These are phyloP conservation scores for Ogataea hybrid DNA, from an alignment of 1,139 yeast genomes.

Conservation along the genomic window DNA sequence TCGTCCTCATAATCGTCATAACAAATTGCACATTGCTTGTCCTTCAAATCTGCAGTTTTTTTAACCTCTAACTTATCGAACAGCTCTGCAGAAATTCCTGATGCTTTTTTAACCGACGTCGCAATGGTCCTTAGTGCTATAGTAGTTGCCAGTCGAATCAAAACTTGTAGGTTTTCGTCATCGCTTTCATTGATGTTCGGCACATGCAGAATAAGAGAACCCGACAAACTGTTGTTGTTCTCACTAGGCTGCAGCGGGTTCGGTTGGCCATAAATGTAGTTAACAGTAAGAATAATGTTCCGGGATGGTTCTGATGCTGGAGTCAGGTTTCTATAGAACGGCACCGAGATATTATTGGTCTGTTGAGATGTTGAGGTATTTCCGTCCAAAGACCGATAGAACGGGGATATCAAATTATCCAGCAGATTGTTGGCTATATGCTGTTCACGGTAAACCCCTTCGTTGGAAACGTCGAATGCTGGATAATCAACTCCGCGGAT, in stretches of 20 bases:
- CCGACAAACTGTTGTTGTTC: constrained; percentile 36
- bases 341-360: not conserved
- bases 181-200: constrained; percentile 61
- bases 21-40: constrained; percentile 60
- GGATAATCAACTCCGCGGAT: constrained; percentile 33
- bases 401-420: constrained; percentile 24
- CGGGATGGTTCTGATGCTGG: constrained; percentile 27
- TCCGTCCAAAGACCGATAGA: constrained; percentile 25
- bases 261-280: constrained; percentile 35
- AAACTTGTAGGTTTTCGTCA: constrained; percentile 51
- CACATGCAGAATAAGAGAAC: constrained; percentile 57
- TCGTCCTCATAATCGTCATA: constrained; percentile 49
- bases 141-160: constrained; percentile 65
- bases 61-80: constrained; percentile 46
- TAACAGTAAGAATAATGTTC: constrained; percentile 38
- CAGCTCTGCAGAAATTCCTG: constrained; percentile 50
- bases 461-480: constrained; percentile 33
- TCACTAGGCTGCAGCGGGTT: constrained; percentile 8
- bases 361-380: constrained; percentile 3
- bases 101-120: constrained; percentile 40
- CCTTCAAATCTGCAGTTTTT: constrained; percentile 32
- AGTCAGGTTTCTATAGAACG: constrained; percentile 4
- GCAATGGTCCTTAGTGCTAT: constrained; percentile 64
- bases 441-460: constrained; percentile 29
- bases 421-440: constrained; percentile 19